A percentile compares a stretch with the other conserved stretches of the same genome.
Conservation (phyloP, 1,284 basidiomycete genomes). For the Rhizoctonia solani region DNA sequence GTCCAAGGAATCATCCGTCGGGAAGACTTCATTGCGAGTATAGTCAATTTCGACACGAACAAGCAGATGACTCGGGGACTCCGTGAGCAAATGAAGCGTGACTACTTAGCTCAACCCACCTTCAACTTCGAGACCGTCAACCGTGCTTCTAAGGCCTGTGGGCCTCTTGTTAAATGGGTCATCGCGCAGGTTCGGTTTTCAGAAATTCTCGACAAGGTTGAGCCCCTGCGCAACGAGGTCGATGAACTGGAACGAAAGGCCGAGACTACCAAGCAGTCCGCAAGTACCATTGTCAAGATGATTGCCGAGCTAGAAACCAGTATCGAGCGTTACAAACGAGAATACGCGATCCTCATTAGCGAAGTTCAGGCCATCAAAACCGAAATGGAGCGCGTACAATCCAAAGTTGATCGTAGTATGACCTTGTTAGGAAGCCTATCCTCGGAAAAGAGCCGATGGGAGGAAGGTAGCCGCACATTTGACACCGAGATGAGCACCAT, state of each 20-base stretch:
- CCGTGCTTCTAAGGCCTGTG: constrained; percentile 95
- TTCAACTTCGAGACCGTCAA: constrained; percentile 98
- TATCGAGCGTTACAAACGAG: constrained; percentile 94
- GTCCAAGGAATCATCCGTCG: constrained; percentile 96
- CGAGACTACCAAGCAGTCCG: constrained; percentile 91
- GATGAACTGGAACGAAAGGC: constrained; percentile 91
- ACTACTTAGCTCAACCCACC: constrained; percentile 88
- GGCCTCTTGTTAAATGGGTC: constrained; percentile 97
- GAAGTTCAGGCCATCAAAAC: constrained; percentile 96
- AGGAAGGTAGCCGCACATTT: constrained; percentile 92
- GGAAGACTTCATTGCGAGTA: constrained; percentile 96
- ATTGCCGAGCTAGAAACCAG: constrained; percentile 92
- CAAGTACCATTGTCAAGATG: constrained; percentile 86
- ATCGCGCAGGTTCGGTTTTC: constrained; percentile 97
- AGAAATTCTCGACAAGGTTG: constrained; percentile 97
- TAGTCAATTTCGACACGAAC: constrained; percentile 96
- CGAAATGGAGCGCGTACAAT: constrained; percentile 98
- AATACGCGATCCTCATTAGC: constrained; percentile 96
- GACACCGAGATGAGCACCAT: constrained; percentile 99
- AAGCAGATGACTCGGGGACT: constrained; percentile 87
- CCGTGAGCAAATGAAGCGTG: constrained; percentile 91
- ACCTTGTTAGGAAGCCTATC: constrained; percentile 92
- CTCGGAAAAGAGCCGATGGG: constrained; percentile 95
- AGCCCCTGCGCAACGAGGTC: constrained; percentile 95
- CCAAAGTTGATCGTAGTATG: constrained; percentile 97